Evolutionary conservation across 2,329 filamentous ascomycete species (phyloP).

Genomic region (Penicillium sp.): DNA sequence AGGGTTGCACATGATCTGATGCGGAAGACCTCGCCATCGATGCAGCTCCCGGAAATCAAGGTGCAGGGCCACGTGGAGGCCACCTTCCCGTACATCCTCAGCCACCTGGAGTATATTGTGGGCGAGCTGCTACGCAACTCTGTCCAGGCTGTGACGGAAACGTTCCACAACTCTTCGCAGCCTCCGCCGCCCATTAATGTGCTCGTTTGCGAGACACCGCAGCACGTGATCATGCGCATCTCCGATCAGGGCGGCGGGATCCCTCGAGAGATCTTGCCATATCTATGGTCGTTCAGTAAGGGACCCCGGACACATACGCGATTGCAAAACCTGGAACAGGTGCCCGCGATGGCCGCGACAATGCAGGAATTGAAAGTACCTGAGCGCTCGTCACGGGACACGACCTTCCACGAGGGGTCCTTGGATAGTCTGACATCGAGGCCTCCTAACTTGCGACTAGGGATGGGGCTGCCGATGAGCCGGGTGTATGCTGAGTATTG

Average conservation of each 20-base stretch:
- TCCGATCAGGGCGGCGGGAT: constrained; percentile 95
- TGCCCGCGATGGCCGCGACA: constrained; percentile 88
- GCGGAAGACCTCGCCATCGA: constrained; percentile 66
- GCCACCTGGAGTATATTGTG: constrained; percentile 94
- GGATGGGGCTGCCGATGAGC: constrained; percentile 90
- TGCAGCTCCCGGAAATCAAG: constrained; percentile 72
- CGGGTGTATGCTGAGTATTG: constrained; percentile 96
- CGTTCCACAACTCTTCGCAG: constrained; percentile 49
- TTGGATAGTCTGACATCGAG: constrained; percentile 74
- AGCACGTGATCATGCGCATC: constrained; percentile 93
- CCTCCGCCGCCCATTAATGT: constrained; percentile 81
- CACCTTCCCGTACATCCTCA: constrained; percentile 93
- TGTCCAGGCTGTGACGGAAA: constrained; percentile 84
- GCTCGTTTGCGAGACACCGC: constrained; percentile 85
- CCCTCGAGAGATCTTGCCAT: constrained; percentile 74
- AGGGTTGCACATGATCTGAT: constrained; percentile 70
- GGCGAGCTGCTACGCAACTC: constrained; percentile 93
- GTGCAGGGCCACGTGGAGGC: constrained; percentile 81
- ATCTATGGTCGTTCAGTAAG: constrained; percentile 96
- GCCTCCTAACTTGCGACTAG: constrained; percentile 79
- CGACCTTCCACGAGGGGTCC: constrained; percentile 55
- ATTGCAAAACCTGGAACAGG: constrained; percentile 77
- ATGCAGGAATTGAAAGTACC: constrained; percentile 72
- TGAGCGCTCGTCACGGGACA: constrained; percentile 31
- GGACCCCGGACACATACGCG: constrained; percentile 73